Evolutionary conservation across 352 stramenopile species (phyloP), one percentile per base, ranked within the genome.

Genomic region (Aphanomyces cochlioides): DNA sequence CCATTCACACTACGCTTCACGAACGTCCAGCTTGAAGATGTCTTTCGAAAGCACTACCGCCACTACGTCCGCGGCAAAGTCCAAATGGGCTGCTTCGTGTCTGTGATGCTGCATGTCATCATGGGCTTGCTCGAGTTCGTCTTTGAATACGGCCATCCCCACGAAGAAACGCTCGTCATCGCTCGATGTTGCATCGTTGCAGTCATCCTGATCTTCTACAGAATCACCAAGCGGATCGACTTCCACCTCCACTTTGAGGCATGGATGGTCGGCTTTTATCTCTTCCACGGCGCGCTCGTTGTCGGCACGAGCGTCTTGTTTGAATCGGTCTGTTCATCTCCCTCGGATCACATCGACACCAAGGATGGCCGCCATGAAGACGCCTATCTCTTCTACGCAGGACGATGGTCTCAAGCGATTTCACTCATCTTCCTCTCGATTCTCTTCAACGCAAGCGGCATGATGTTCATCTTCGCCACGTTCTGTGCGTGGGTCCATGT

Each of bases 11-110:
- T 89, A 34, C 76, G 77, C 3, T 91, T 91, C 59, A 77, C 73
- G n/a, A 81, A 91, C 75, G 43, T 53, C 6, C 79, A 72, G 41
- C 74, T 89, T 37, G 83, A 90, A 76, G 83, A 91, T 43, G 77
- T 83, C 43, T 91, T 91, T 54, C 81, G 77, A 69, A 87, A 87
- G 60, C 83, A 91, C 72, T 91, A 85, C 75, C 88, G 84, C 39
- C 65, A 88, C 19, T 91, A 91, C 66, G 83, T 91, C 53, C 73
- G 82, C 58, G 78, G 78, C 39, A 91, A 91, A 75, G 79, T 91
- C 64, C 79, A 79, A 36, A 58, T 80, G 6, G 77, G 82, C 3
- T 83, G 78, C 45, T 73, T 77, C 40, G 81, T 91, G 38, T 64
- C 88, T 56, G 74, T 81, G 17, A 54, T 75, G 47, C 60, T 89